These are phyloP conservation scores for Entomortierella lignicola DNA, from an alignment of 192 early-diverging fungal genomes.

Conservation along the genomic window DNA sequence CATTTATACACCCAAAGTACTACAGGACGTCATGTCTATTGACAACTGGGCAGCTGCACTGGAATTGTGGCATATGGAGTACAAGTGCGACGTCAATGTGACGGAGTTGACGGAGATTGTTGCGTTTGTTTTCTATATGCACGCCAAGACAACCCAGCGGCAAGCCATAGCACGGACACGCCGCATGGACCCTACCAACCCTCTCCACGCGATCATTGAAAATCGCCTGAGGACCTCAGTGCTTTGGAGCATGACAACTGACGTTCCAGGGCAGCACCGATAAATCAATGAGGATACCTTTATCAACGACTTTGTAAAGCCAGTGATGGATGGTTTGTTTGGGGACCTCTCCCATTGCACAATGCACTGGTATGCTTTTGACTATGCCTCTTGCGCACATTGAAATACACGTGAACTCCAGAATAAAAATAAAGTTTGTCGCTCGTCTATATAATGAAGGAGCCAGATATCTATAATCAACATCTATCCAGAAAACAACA, in stretches of 20 bases:
- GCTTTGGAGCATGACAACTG: slow-evolving; percentile 21
- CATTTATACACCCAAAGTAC: slow-evolving; percentile 17
- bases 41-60: not conserved
- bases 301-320: slow-evolving; percentile 31
- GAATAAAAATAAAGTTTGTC: no score
- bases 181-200: slow-evolving; percentile 4
- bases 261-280: slow-evolving; percentile 12
- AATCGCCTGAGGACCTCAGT: slow-evolving; percentile 22
- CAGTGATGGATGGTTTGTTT: slow-evolving; percentile 28
- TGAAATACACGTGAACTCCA: no score
- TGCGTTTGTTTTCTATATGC: slow-evolving; percentile 13
- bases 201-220: slow-evolving; percentile 12
- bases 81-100: no score
- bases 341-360: slow-evolving; percentile 21
- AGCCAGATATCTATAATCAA: no score
- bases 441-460: no score
- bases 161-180: slow-evolving; percentile 4
- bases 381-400: no score
- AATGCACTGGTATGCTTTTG: slow-evolving; percentile 18
- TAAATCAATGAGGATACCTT: slow-evolving; percentile 25
- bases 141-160: slow-evolving; percentile 2
- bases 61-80: not conserved
- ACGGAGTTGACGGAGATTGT: not conserved
- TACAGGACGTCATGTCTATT: slow-evolving; percentile 12
- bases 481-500: no score